phyloP scores from a whole-genome alignment of 176 grass and related monocot species.

The Triticum turgidum region DNA sequence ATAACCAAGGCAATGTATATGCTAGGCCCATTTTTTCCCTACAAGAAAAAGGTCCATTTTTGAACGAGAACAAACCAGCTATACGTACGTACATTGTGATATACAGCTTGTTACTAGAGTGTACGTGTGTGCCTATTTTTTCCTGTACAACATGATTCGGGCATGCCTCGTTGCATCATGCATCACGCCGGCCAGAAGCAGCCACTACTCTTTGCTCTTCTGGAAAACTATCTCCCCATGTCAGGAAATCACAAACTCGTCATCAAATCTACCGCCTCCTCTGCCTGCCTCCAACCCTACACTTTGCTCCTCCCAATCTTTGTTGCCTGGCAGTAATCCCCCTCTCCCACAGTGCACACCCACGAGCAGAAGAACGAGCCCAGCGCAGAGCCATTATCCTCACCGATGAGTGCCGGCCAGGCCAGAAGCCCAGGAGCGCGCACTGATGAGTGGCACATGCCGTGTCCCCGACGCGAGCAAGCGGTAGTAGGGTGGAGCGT shows the following conservation, averaged over 20 bases:
- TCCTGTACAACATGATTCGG: slow-evolving; percentile 15
- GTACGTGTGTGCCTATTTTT: not conserved
- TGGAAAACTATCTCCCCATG: not conserved
- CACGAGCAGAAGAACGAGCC: not conserved
- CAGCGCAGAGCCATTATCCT: not conserved
- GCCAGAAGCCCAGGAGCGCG: not conserved
- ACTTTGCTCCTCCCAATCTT: not conserved
- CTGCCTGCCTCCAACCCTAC: not conserved
- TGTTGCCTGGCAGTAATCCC: not conserved
- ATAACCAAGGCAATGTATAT: no score
- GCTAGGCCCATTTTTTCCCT: not conserved
- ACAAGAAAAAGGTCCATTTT: no score
- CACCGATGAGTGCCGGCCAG: not conserved
- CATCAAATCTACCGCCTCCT: not conserved
- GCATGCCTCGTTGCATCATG: slow-evolving; percentile 28
- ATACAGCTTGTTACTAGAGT: not conserved
- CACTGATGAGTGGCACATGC: slow-evolving; percentile 34
- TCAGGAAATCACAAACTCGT: not conserved
- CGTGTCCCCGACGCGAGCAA: slow-evolving; percentile 8
- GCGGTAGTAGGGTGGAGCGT: not conserved
- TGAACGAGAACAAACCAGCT: not conserved
- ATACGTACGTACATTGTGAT: no score
- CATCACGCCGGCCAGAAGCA: not conserved
- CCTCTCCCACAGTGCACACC: not conserved
- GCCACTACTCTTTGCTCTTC: not conserved